Evolutionary conservation across 2,329 filamentous ascomycete genomes (phyloP).

Genomic region (Fusarium nurragi): DNA sequence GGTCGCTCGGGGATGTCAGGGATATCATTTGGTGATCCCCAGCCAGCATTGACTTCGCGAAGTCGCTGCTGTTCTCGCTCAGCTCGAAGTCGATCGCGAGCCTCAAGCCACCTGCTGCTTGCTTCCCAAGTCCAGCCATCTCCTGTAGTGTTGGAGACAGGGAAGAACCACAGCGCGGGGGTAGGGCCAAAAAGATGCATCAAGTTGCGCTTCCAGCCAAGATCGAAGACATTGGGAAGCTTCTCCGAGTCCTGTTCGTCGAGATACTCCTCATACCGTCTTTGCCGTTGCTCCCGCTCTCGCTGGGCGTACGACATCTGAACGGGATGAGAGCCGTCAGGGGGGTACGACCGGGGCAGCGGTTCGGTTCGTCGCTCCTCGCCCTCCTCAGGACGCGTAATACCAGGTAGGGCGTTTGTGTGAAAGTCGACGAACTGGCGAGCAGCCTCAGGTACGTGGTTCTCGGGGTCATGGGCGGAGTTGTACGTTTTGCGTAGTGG

Average conservation of each 20-base stretch:
- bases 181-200: slow-evolving; percentile 81
- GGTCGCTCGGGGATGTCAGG: slow-evolving; percentile 41
- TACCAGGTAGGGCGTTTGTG: slow-evolving; percentile 80
- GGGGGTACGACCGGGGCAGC: slow-evolving; percentile 38
- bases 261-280: slow-evolving; percentile 76
- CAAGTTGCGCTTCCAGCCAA: slow-evolving; percentile 84
- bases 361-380: slow-evolving; percentile 61
- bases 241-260: slow-evolving; percentile 89
- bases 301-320: slow-evolving; percentile 64
- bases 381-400: slow-evolving; percentile 84
- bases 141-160: slow-evolving; percentile 84
- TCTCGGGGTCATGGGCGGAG: slow-evolving; percentile 64
- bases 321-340: slow-evolving; percentile 51
- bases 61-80: slow-evolving; percentile 69
- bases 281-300: slow-evolving; percentile 64
- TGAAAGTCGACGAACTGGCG: slow-evolving; percentile 84
- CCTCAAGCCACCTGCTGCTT: slow-evolving; percentile 79
- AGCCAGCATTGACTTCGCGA: slow-evolving; percentile 73
- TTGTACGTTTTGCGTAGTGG: slow-evolving; percentile 77
- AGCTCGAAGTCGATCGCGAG: slow-evolving; percentile 68
- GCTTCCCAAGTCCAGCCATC: slow-evolving; percentile 97
- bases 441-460: slow-evolving; percentile 62
- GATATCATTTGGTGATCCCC: slow-evolving; percentile 59
- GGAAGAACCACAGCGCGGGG: slow-evolving; percentile 79
- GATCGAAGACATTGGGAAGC: slow-evolving; percentile 92